These are phyloP conservation scores for Vigna mungo DNA, from an alignment of 306 rosid species.

Conservation along the genomic window DNA sequence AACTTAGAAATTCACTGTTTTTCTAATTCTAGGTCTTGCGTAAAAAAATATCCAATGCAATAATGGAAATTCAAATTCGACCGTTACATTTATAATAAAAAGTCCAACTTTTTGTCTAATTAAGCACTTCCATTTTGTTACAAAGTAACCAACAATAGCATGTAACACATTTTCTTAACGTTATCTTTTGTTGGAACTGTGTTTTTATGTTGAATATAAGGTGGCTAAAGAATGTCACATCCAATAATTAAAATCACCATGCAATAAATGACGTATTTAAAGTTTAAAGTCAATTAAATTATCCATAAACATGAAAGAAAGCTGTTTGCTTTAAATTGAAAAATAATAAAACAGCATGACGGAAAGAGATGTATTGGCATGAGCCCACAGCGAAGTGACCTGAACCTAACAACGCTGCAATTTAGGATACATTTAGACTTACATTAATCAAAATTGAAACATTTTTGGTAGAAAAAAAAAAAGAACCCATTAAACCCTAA, in stretches of 20 bases:
- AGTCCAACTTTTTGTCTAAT: slow-evolving; percentile 39
- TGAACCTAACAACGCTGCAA: slow-evolving; percentile 59
- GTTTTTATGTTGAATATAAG: background rate
- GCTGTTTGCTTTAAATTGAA: slow-evolving; percentile 40
- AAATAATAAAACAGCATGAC: slow-evolving; percentile 30
- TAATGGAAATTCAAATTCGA: slow-evolving; percentile 39
- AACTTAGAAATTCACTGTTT: background rate
- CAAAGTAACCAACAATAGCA: too few species aligned
- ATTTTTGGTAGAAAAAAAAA: background rate
- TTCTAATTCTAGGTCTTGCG: slow-evolving; percentile 2
- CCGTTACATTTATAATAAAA: slow-evolving; percentile 7
- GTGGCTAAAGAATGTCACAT: slow-evolving; percentile 11
- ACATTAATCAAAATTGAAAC: slow-evolving; percentile 43
- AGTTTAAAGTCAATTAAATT: slow-evolving; percentile 27
- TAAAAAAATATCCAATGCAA: slow-evolving; percentile 24
- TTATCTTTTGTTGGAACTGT: too few species aligned
- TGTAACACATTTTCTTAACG: too few species aligned
- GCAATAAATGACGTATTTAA: slow-evolving; percentile 25
- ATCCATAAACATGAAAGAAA: slow-evolving; percentile 29
- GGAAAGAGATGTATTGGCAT: slow-evolving; percentile 30
- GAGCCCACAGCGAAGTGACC: slow-evolving; percentile 70
- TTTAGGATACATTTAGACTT: slow-evolving; percentile 38
- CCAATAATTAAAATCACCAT: background rate
- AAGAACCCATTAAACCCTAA: slow-evolving; percentile 15
- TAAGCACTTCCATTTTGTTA: too few species aligned